Conservation (phyloP, 1,139 yeast species). For the Nadsonia starkeyi-henricii region DNA sequence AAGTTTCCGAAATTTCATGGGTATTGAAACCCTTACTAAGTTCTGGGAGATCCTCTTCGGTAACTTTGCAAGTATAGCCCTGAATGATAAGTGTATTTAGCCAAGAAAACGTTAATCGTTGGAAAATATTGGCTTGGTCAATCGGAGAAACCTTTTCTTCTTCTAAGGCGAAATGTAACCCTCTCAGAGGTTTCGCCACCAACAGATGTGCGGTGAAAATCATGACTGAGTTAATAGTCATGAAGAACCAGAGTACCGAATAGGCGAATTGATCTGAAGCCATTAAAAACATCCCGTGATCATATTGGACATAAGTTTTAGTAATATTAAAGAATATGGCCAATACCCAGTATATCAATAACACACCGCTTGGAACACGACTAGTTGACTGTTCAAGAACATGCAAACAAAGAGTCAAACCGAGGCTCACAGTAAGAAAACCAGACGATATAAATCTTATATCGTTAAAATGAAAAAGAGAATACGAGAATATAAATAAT, state of each 20-base stretch:
- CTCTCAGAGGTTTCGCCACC: not conserved
- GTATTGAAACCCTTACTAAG: not conserved
- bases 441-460: not conserved
- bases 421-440: constrained; percentile 8
- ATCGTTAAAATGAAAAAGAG: not conserved
- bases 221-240: constrained; percentile 20
- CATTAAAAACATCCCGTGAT: constrained; percentile 28
- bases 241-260: constrained; percentile 18
- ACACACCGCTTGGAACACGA: constrained; percentile 48
- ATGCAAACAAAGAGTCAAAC: constrained; percentile 42
- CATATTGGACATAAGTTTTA: constrained; percentile 28
- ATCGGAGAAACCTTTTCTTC: constrained; percentile 1
- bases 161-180: not conserved
- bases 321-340: constrained; percentile 33
- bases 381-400: constrained; percentile 60
- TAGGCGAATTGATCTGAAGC: constrained; percentile 18
- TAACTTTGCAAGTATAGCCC: not conserved
- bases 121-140: not conserved
- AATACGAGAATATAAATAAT: too few species aligned
- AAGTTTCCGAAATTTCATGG: not conserved
- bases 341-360: constrained; percentile 68
- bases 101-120: not conserved
- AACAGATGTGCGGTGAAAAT: not conserved
- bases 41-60: not conserved
- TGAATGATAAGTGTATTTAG: not conserved